Evolutionary conservation across 768 basidiomycete species (phyloP), one percentile per base, ranked within the genome.

Genomic region (Panaeolus papilionaceus): DNA sequence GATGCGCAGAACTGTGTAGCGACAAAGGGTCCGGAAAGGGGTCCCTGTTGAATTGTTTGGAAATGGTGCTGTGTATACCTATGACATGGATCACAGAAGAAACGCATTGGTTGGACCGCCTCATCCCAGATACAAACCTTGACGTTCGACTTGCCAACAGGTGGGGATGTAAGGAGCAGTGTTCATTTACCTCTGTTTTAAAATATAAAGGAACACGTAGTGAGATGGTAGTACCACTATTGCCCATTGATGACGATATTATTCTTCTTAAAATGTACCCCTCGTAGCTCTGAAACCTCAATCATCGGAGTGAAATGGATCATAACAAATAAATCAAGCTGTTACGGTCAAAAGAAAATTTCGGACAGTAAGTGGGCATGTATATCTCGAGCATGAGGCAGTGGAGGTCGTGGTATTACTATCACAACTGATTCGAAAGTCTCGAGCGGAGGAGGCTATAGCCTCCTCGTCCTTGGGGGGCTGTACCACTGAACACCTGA

Each of bases 91-190:
- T 23, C 23, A 23, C 23, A 23, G 23, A 1, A 23, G 23, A 23
- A 23, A 23, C 23, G 0, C 23, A 23, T 23, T 23, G n/a, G n/a
- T n/a, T 78, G 75, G 76, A 69, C 66, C 6, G 64, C 67, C 4
- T 62, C 69, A 8, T 68, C 63, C 10, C 68, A 64, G 20, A 62
- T 69, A 4, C 76, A 79, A 66, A 76, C 68, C 2, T 61, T 85
- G 6, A 69, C 66, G 10, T 76, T 87, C 39, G 61, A 69, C 4
- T 68, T 89, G 44, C 87, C 87, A 2, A 75, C 74, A 11, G 82
- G 79, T 26, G 84, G 83, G 0, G 63, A 76, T 12, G 85, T 83
- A 16, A 86, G 88, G 0, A 85, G 80, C 66, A 88, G 84, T 65
- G 76, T 87, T 39, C 75, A 76, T n/a, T 72, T 71, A 40, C 7